Percentiles rank a stretch among this genome's conserved stretches.
phyloP scores from a whole-genome alignment of 768 basidiomycete species.

The Kwoniella dendrophila region DNA sequence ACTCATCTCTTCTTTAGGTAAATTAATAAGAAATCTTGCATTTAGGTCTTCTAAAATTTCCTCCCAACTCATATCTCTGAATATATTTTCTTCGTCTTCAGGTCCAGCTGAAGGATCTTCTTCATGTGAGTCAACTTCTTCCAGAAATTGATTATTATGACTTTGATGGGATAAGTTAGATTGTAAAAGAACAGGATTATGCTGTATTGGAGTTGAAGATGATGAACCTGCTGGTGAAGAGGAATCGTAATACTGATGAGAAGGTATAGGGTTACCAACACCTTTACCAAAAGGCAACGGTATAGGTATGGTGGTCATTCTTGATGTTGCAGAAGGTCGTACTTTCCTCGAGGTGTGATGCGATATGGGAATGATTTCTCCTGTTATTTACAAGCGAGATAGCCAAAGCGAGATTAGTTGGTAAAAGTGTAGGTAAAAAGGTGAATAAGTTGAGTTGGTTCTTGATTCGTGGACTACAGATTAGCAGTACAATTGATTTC shows the following conservation, averaged over 20 bases:
- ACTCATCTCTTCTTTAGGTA: slow-evolving; percentile 87
- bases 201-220: slow-evolving; percentile 13
- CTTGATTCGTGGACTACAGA: too few relatives aligned
- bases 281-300: slow-evolving; percentile 15
- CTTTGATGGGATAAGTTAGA: slow-evolving; percentile 8
- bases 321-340: too few relatives aligned
- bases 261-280: slow-evolving; percentile 13
- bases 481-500: too few relatives aligned
- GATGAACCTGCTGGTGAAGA: slow-evolving; percentile 18
- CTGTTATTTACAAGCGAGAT: too few relatives aligned
- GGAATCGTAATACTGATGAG: not conserved
- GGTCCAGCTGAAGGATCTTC: slow-evolving; percentile 23
- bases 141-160: not conserved
- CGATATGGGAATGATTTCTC: too few relatives aligned
- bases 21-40: slow-evolving; percentile 85
- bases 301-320: slow-evolving; percentile 18
- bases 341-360: too few relatives aligned
- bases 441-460: too few relatives aligned
- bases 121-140: slow-evolving; percentile 8
- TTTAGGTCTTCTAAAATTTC: slow-evolving; percentile 53
- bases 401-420: too few relatives aligned
- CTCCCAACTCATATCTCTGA: slow-evolving; percentile 44
- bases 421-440: too few relatives aligned
- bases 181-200: not conserved
- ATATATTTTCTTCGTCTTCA: slow-evolving; percentile 42